Base-by-base conservation (phyloP, 805 yeast genomes). In the Myxozyma kluyveri region DNA sequence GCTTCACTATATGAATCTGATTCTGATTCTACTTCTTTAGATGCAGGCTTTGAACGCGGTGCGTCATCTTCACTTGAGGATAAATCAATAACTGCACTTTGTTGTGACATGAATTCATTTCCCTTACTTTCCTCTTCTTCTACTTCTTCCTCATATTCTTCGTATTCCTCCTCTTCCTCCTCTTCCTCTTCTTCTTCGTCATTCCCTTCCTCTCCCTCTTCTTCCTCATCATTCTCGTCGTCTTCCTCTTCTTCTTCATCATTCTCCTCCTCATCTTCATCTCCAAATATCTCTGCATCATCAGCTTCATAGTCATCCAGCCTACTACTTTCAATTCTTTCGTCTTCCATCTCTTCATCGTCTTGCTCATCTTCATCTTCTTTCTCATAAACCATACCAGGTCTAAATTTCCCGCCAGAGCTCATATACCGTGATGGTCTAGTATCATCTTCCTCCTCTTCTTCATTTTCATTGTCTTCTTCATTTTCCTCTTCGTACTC, bases 61-160 rank as follows among this genome's bases (percentile, higher is more conserved):
- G 4, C 36, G 2, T 47, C 41, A 26, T 35, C 51, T 23, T 42
- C 46, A 5, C 43, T 47, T 24, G 43, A 42, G 7, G 47, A 42
- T 9, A 42, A 24, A 12, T 23, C 36, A 18, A 42, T 42, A 10
- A 24, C 47, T 29, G 33, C 33, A 29, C 5, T 17, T 32, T 31
- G 40, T n/a, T n/a, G n/a, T n/a, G n/a, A n/a, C n/a, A n/a, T n/a
- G 14, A 9, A 9, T 29, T 29, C 33, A 14, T 29, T 29, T 14
- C 14, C 33, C 33, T 29, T 9, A 29, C 33, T 29, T 9, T 29
- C 9, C 33, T 29, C 33, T 4, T 26, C 50, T 4, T 29, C 53
- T 14, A 31, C 37, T n/a, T 45, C 56, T 26, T 33, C 49, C 14
- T 26, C 50, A 33, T 38, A 57, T 17, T 41, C 42, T 35, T 27